Evolutionary conservation across 805 yeast species (phyloP).

Genomic region (Wickerhamomyces subpelliculosus): DNA sequence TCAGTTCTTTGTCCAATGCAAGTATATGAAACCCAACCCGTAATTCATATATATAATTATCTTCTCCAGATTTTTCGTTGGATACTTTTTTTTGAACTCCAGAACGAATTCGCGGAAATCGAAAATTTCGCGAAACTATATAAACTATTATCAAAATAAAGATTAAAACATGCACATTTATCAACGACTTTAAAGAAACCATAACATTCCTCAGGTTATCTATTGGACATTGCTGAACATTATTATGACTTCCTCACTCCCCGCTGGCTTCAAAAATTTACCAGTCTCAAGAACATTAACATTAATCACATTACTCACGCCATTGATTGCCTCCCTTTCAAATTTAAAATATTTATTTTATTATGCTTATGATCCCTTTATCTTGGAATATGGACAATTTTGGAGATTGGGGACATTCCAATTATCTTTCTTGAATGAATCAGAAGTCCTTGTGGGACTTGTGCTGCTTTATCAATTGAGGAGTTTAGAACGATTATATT

Average conservation of each 20-base stretch:
- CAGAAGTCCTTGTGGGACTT: constrained; percentile 30
- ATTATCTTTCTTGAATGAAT: constrained; percentile 18
- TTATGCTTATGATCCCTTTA: constrained; percentile 26
- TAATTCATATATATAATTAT: not conserved
- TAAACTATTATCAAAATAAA: no score
- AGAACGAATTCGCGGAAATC: not conserved
- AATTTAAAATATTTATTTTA: constrained; percentile 29
- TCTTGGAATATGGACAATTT: constrained; percentile 24
- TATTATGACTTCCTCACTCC: constrained; percentile 26
- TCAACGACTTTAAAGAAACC: not conserved
- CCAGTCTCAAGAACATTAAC: constrained; percentile 27
- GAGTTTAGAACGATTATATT: constrained; percentile 30
- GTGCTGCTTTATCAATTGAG: constrained; percentile 31
- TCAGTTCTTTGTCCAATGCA: no score
- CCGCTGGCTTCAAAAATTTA: constrained; percentile 29
- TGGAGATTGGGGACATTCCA: constrained; percentile 23
- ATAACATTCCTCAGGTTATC: not conserved
- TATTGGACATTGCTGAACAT: not conserved
- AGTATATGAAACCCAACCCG: not conserved
- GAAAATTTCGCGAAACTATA: no score
- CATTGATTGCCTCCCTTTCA: constrained; percentile 28
- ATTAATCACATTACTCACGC: constrained; percentile 16
- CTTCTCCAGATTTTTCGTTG: not conserved
- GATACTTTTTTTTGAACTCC: not conserved
- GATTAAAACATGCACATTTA: no score